Evolutionary conservation across 352 stramenopile species (phyloP), one percentile per base, ranked within the genome.

Genomic region (Phytopythium montanum): DNA sequence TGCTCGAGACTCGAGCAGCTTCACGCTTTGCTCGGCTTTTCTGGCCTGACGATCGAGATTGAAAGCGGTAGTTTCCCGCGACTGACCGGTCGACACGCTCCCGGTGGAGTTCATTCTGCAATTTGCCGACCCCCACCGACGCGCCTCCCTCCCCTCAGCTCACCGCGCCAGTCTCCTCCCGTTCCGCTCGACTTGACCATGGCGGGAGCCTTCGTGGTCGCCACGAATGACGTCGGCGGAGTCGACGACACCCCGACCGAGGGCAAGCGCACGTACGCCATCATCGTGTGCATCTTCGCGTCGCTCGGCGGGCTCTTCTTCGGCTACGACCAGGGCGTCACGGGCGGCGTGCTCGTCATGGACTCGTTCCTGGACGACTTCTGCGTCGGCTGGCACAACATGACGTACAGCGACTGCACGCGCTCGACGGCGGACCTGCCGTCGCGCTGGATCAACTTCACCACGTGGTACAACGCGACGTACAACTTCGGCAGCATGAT

Each of bases 401-500:
- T 66, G 55, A 69, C 69, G 25, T 61, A 66, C 53, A 49, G 36
- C 18, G 55, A 65, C 31, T 76, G 69, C 62, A 63, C 48, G 23
- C 33, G 38, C 9, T 51, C 41, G 6, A 58, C 62, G 5, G 14
- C 50, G 7, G 54, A 68, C 18, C 56, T 74, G 18, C 69, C 69
- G 8, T 50, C 34, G 6, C 62, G 62, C 49, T 76, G 69, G 69
- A 34, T 62, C 56, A 61, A 61, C 55, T 76, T 76, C 55, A 74
- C 62, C 8, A 61, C 58, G 13, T 62, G 54, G 48, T 76, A 66
- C 64, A 73, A 70, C 61, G 57, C 66, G 52, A 61, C 62, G 3
- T 76, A 76, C 59, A 69, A 76, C 60, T 63, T 76, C 16, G 65
- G 69, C 44, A 71, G 69, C 62, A 73, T 76, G 57, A 54, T 73